Evolutionary conservation across 441 rosid genomes (phyloP).

Genomic region (Monsonia emarginata): DNA sequence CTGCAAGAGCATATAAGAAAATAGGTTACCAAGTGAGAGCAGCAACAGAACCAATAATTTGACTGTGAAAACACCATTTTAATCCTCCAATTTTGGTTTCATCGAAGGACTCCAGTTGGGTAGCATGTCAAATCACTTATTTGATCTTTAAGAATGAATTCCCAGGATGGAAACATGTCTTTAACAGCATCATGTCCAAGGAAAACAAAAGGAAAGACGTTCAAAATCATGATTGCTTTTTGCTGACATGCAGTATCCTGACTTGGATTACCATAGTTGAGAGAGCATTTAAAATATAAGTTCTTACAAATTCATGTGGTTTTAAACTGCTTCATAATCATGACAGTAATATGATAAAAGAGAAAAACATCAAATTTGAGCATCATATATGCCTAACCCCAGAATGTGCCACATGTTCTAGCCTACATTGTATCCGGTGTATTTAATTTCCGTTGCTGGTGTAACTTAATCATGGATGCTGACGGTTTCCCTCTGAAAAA

Average conservation of each 20-base stretch:
- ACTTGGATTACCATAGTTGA: not conserved
- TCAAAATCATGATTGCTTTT: not conserved
- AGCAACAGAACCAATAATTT: not conserved
- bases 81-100: not conserved
- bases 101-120: not conserved
- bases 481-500: not conserved
- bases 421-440: too few species aligned
- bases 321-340: not conserved
- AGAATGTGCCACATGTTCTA: not conserved
- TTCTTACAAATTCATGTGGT: not conserved
- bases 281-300: not conserved
- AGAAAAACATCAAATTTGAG: not conserved
- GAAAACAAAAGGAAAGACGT: not conserved
- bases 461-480: too few species aligned
- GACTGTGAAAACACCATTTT: not conserved
- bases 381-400: not conserved
- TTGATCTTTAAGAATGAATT: too few species aligned
- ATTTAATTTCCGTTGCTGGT: not conserved
- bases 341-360: not conserved
- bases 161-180: too few species aligned
- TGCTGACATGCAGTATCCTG: not conserved
- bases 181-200: not conserved
- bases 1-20: slow-evolving; percentile 37
- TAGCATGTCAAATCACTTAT: not conserved
- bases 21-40: slow-evolving; percentile 6